Percentiles rank a stretch among this genome's conserved stretches.
Evolutionary conservation across 2,329 filamentous ascomycete genomes (phyloP).

Genomic region (Zasmidium cellare): DNA sequence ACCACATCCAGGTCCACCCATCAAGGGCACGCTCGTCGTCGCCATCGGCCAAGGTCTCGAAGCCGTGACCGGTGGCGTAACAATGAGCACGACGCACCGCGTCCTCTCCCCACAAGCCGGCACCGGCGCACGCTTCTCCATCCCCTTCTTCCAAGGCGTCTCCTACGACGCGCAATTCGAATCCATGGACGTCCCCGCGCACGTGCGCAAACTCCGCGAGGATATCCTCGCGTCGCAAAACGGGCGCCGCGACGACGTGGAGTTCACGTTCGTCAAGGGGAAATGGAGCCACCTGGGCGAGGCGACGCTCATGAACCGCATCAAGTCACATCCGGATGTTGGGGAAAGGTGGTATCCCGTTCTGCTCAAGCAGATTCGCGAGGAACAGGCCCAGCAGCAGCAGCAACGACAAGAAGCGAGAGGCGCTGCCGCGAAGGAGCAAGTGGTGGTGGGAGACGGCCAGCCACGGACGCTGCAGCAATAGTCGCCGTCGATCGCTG

Average conservation of each 20-base stretch:
- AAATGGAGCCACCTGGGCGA: conserved; percentile 70
- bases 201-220: conserved; percentile 62
- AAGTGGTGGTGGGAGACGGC: too few relatives aligned
- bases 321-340: conserved; percentile 86
- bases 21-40: conserved; percentile 76
- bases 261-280: conserved; percentile 80
- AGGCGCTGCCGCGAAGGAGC: background rate
- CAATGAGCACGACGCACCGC: conserved; percentile 76
- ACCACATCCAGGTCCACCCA: conserved; percentile 53
- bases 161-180: conserved; percentile 77
- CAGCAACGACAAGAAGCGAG: conserved; percentile 8
- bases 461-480: background rate
- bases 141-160: conserved; percentile 81
- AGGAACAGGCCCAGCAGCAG: conserved; percentile 35
- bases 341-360: conserved; percentile 69
- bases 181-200: conserved; percentile 68
- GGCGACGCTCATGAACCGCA: conserved; percentile 78
- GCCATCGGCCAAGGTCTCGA: conserved; percentile 87
- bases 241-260: conserved; percentile 67
- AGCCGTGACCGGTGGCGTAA: conserved; percentile 80
- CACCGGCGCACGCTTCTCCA: conserved; percentile 70
- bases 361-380: conserved; percentile 43
- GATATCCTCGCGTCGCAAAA: conserved; percentile 59
- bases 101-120: conserved; percentile 74
- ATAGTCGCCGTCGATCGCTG: background rate